phyloP scores from a whole-genome alignment of 2,329 filamentous ascomycete species.

The Raffaelea arxii region DNA sequence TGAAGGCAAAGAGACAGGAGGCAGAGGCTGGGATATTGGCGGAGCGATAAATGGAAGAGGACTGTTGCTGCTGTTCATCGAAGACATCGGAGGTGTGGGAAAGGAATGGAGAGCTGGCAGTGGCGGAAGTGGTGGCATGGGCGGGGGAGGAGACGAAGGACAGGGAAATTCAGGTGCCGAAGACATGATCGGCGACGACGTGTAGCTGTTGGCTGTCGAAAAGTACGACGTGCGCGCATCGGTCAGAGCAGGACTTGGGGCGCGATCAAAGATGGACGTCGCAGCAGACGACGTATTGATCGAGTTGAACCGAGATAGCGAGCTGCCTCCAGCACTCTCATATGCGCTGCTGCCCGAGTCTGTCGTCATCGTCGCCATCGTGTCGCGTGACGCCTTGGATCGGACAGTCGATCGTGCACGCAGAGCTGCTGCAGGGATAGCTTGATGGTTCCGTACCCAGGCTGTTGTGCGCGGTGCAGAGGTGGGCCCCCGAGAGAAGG shows the following conservation, averaged over 20 bases:
- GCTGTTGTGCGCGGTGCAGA: slow-evolving; percentile 11
- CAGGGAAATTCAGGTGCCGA: slow-evolving; percentile 2
- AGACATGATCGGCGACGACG: slow-evolving; percentile 7
- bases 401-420: slow-evolving; percentile 1
- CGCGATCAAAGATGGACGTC: slow-evolving; percentile 3
- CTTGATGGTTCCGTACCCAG: slow-evolving; percentile 12
- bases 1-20: background rate
- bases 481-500: background rate
- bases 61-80: too few species aligned
- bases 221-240: slow-evolving; percentile 6
- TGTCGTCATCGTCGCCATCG: slow-evolving; percentile 9
- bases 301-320: slow-evolving; percentile 13
- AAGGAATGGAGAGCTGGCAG: background rate
- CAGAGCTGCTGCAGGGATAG: background rate
- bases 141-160: background rate
- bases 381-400: slow-evolving; percentile 8
- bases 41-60: background rate
- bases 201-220: slow-evolving; percentile 5
- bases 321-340: slow-evolving; percentile 3
- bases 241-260: slow-evolving; percentile 8
- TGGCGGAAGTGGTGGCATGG: background rate
- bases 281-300: slow-evolving; percentile 4
- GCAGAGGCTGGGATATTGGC: background rate
- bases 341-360: background rate
- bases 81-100: background rate